A percentile compares a stretch with the other conserved stretches of the same genome.
phyloP scores from a whole-genome alignment of 1,284 basidiomycete species.

The Marasmius fiardii region DNA sequence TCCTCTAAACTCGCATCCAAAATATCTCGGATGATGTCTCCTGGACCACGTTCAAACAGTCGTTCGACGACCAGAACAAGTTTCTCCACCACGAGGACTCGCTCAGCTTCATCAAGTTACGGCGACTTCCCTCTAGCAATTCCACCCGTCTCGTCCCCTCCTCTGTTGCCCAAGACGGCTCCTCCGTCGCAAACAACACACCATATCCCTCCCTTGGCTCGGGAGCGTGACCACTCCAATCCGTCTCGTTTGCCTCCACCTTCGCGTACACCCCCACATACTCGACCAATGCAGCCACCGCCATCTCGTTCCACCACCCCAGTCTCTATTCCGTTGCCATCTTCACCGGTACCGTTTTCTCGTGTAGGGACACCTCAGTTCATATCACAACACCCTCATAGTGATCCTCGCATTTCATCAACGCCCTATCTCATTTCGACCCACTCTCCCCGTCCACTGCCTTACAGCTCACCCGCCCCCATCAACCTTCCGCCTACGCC shows the following conservation, averaged over 20 bases:
- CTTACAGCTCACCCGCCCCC: not conserved
- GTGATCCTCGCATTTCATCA: not conserved
- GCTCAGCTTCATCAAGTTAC: not conserved
- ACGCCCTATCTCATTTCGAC: not conserved
- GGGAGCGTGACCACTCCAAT: constrained; percentile 6
- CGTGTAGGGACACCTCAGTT: not conserved
- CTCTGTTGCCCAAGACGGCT: not conserved
- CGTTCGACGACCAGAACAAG: not conserved
- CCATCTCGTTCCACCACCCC: constrained; percentile 1
- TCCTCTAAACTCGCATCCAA: constrained; percentile 33
- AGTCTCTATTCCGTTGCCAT: not conserved
- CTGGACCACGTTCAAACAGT: constrained; percentile 10
- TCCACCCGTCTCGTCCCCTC: not conserved
- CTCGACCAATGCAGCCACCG: not conserved
- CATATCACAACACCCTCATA: not conserved
- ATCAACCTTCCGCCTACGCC: not conserved
- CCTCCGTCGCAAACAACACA: not conserved
- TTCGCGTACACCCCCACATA: constrained; percentile 3
- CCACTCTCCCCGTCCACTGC: not conserved
- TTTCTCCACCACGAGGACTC: constrained; percentile 1
- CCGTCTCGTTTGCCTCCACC: constrained; percentile 3
- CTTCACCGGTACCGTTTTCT: constrained; percentile 4
- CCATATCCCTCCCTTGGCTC: not conserved
- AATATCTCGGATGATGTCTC: not conserved
- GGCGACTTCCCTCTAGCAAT: not conserved